A percentile compares a stretch with the other conserved stretches of the same genome.
phyloP scores from a whole-genome alignment of 306 rosid genomes.

The Potentilla sterilis region DNA sequence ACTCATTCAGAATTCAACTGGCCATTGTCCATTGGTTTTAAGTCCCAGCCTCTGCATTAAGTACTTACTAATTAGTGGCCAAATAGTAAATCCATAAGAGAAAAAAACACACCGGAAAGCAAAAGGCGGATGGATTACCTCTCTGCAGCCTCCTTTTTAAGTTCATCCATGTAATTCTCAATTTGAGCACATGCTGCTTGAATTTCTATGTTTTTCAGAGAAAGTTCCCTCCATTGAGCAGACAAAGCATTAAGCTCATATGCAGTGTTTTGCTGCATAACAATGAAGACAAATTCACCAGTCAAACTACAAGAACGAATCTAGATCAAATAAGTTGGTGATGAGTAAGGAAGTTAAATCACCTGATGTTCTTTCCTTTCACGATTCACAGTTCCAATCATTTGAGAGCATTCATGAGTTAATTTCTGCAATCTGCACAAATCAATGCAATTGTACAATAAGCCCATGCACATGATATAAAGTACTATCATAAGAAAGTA shows the following conservation, averaged over 20 bases:
- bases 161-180: conserved; percentile 56
- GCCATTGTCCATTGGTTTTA: conserved; percentile 50
- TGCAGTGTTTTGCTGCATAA: conserved; percentile 81
- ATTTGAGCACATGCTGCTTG: conserved; percentile 60
- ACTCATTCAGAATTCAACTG: conserved; percentile 32
- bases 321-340: conserved; percentile 14
- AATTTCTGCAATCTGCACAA: conserved; percentile 80
- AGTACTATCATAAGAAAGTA: neutral
- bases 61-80: conserved; percentile 21
- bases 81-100: conserved; percentile 16
- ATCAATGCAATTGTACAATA: conserved; percentile 24
- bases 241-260: conserved; percentile 86
- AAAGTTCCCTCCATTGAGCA: conserved; percentile 87
- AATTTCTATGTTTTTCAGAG: conserved; percentile 83
- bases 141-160: conserved; percentile 62
- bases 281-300: conserved; percentile 11
- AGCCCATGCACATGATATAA: conserved; percentile 20
- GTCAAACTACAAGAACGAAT: conserved; percentile 15
- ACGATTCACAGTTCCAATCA: conserved; percentile 88
- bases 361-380: conserved; percentile 97
- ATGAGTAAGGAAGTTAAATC: conserved; percentile 24
- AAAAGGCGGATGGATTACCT: conserved; percentile 37
- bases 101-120: conserved; percentile 1
- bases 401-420: conserved; percentile 65
- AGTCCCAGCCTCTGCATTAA: conserved; percentile 65